Base-by-base conservation (phyloP, 2,329 filamentous ascomycete genomes). In the Aspergillus brasiliensis region DNA sequence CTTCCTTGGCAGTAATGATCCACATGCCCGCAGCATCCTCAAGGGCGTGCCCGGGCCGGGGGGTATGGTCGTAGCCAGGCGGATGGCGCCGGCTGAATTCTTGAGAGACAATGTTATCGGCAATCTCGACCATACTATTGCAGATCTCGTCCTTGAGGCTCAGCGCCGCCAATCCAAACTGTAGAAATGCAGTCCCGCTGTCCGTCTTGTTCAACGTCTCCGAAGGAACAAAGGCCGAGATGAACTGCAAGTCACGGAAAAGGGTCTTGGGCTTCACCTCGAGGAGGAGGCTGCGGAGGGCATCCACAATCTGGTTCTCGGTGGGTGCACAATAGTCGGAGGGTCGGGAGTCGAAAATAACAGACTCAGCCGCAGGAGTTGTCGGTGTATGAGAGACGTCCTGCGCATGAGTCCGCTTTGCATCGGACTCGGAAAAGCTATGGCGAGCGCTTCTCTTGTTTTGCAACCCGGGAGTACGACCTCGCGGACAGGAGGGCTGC, bases 1-100 rank as follows among this genome's bases (percentile, higher is more conserved):
- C 93, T 77, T 99, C 95, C 73, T 93, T 95, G 15, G 95, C 95
- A 1, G 93, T 94, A 72, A 97, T 95, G 63, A 91, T 90, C 83
- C 91, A 92, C 88, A 98, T 95, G 66, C 85, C 87, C 2, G 91
- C 93, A 0, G 92, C 94, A 72, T 97, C 92, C 49, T 87, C 84
- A 58, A 87, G 73, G 25, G 70, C 69, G 63, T 74, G 66, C 38
- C 71, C 69, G 3, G 70, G 63, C 1, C 70, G 67, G 21, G 69
- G 63, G 37, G 70, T 69, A 59, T 71, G 71, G 31, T 74, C 73
- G 28, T 69, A 66, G 8, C 69, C 67, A 13, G 69, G 69, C 10
- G 70, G 70, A 51, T 77, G 72, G 10, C 76, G 75, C 28, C 73
- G 74, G 60, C 70, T 77, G 13, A 79, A 72, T 60, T 81, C 78